Conservation (phyloP, 768 basidiomycete species). For the Tricholoma terreum region DNA sequence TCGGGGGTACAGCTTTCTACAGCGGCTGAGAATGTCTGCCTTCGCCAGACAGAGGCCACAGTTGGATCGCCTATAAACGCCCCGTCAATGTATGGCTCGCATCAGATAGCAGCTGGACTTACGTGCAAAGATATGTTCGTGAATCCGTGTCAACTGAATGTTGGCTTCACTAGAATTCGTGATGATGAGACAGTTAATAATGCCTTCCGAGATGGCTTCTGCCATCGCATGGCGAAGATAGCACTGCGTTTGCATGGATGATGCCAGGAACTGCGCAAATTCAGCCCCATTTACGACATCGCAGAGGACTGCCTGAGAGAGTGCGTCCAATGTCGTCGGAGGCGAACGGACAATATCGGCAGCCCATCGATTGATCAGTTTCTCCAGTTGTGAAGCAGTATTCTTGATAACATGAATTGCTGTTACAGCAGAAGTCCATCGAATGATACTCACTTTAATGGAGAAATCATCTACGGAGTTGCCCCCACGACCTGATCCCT, state of each 20-base stretch:
- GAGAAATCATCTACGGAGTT: slow-evolving; percentile 85
- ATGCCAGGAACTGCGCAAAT: slow-evolving; percentile 39
- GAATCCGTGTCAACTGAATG: slow-evolving; percentile 78
- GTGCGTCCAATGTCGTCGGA: slow-evolving; percentile 46
- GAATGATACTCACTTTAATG: slow-evolving; percentile 59
- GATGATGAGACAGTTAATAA: slow-evolving; percentile 83
- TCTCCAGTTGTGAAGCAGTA: slow-evolving; percentile 76
- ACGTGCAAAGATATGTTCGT: slow-evolving; percentile 87
- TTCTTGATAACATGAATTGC: slow-evolving; percentile 44
- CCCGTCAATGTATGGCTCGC: background rate
- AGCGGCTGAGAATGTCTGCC: slow-evolving; percentile 86
- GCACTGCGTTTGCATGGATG: slow-evolving; percentile 74
- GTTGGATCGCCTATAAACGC: slow-evolving; percentile 66
- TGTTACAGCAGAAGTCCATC: slow-evolving; percentile 4
- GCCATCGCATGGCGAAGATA: slow-evolving; percentile 79
- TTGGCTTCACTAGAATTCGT: slow-evolving; percentile 86
- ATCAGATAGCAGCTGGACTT: slow-evolving; percentile 28
- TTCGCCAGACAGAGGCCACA: slow-evolving; percentile 87
- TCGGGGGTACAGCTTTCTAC: slow-evolving; percentile 74
- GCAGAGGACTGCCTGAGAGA: slow-evolving; percentile 56
- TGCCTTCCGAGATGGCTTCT: slow-evolving; percentile 71
- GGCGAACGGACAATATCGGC: slow-evolving; percentile 65
- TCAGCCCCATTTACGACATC: slow-evolving; percentile 58
- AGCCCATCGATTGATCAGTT: slow-evolving; percentile 85
- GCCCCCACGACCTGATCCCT: slow-evolving; percentile 43